Evolutionary conservation across 208 protist species (phyloP).

Genomic region (Vickermania ingenoplastis): DNA sequence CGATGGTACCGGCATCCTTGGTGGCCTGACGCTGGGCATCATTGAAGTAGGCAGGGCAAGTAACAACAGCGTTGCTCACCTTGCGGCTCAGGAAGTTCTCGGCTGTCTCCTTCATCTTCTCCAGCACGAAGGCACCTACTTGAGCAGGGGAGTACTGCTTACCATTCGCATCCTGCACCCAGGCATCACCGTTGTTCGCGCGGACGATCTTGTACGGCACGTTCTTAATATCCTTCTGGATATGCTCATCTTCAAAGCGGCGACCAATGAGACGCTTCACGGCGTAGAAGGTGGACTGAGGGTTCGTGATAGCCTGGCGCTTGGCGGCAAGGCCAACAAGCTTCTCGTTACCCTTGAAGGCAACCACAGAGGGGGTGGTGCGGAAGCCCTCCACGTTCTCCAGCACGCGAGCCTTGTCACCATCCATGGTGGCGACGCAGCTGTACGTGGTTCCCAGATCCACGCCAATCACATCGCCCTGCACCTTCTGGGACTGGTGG

Average conservation of each 20-base stretch:
- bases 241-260: conserved; percentile 22
- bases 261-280: conserved; percentile 77
- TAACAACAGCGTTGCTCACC: conserved; percentile 90
- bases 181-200: conserved; percentile 91
- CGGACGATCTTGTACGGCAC: conserved; percentile 96
- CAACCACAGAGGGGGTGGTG: conserved; percentile 79
- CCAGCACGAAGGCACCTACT: conserved; percentile 59
- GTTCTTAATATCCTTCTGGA: conserved; percentile 63
- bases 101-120: conserved; percentile 80
- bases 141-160: conserved; percentile 64
- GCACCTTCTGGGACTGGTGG: conserved; percentile 25
- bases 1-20: too few relatives aligned
- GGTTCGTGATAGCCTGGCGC: conserved; percentile 40
- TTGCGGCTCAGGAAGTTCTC: conserved; percentile 74
- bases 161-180: conserved; percentile 84
- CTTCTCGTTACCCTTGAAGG: conserved; percentile 60
- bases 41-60: conserved; percentile 92
- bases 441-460: conserved; percentile 80
- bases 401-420: conserved; percentile 32
- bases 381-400: conserved; percentile 76
- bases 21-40: too few relatives aligned
- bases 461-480: conserved; percentile 74
- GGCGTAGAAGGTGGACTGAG: conserved; percentile 78
- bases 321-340: conserved; percentile 71
- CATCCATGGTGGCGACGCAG: conserved; percentile 53